Conservation (phyloP, 1,284 basidiomycete species). For the Cryptococcus sp. region DNA sequence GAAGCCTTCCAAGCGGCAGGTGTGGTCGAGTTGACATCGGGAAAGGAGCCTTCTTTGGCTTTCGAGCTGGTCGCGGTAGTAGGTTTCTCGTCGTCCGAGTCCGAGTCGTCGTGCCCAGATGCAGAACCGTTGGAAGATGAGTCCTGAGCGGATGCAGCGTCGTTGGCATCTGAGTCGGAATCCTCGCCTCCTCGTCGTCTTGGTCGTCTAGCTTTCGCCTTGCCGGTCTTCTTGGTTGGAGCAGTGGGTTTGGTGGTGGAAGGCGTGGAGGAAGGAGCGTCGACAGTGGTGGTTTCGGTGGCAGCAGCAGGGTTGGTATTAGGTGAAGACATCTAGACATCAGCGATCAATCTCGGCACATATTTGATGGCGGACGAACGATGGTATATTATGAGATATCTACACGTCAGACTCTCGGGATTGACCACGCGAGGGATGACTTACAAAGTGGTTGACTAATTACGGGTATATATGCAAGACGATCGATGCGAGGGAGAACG, state of each 20-base stretch:
- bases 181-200: conserved; percentile 14
- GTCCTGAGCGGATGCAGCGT: not conserved
- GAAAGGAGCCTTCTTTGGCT: conserved; percentile 8
- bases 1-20: conserved; percentile 23
- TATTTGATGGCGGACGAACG: too few species aligned
- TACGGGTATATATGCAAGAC: too few species aligned
- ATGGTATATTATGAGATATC: too few species aligned
- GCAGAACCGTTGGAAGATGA: not conserved
- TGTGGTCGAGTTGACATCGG: conserved; percentile 22
- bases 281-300: not conserved
- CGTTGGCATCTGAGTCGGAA: conserved; percentile 3
- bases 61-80: conserved; percentile 2
- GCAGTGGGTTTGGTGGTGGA: not conserved
- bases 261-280: not conserved
- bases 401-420: too few species aligned
- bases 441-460: too few species aligned
- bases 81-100: conserved; percentile 8
- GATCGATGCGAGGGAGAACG: too few species aligned
- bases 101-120: conserved; percentile 1
- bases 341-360: too few species aligned
- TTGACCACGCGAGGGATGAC: too few species aligned
- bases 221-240: conserved; percentile 3
- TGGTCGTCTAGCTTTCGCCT: conserved; percentile 7
- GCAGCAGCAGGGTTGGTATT: too few species aligned
- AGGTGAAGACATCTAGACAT: too few species aligned